Conservation (phyloP, 1,284 basidiomycete genomes). For the Cronartium quercuum region DNA sequence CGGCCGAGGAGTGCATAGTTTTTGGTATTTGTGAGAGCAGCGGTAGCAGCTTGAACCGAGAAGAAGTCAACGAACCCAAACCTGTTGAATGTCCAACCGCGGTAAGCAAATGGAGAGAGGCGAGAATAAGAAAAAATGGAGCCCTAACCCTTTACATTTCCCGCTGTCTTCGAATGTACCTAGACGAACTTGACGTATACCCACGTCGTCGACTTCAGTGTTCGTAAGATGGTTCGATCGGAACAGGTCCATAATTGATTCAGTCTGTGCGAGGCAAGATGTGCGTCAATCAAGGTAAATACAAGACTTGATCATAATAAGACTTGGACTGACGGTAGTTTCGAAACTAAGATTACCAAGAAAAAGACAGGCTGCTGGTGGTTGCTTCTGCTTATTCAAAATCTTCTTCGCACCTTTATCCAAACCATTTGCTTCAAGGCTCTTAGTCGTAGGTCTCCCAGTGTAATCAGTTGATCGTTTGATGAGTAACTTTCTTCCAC, state of each 20-base stretch:
- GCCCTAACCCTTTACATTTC: slow-evolving; percentile 80
- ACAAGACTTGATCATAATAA: background rate
- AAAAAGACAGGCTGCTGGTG: slow-evolving; percentile 75
- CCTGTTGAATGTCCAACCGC: slow-evolving; percentile 52
- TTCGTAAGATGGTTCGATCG: background rate
- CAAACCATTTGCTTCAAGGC: slow-evolving; percentile 47
- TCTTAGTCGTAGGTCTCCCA: slow-evolving; percentile 41
- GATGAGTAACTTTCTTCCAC: slow-evolving; percentile 82
- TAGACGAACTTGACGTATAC: slow-evolving; percentile 82
- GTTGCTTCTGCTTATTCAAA: slow-evolving; percentile 70
- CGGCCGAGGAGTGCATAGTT: slow-evolving; percentile 80
- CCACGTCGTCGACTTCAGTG: slow-evolving; percentile 46
- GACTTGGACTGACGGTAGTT: slow-evolving; percentile 53
- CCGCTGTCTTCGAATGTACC: slow-evolving; percentile 94
- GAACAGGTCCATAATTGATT: background rate
- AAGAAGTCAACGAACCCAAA: slow-evolving; percentile 94
- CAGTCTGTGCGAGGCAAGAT: slow-evolving; percentile 42
- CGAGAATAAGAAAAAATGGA: background rate
- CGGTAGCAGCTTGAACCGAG: slow-evolving; percentile 68
- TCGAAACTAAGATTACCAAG: slow-evolving; percentile 84
- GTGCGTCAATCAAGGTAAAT: slow-evolving; percentile 48
- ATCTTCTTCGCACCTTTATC: slow-evolving; percentile 78
- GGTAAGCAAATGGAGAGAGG: background rate
- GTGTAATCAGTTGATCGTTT: slow-evolving; percentile 61
- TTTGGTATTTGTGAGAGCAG: slow-evolving; percentile 70